A percentile compares a stretch with the other conserved stretches of the same genome.
Conservation (phyloP, 2,329 filamentous ascomycete genomes). For the Penicillium sp. region DNA sequence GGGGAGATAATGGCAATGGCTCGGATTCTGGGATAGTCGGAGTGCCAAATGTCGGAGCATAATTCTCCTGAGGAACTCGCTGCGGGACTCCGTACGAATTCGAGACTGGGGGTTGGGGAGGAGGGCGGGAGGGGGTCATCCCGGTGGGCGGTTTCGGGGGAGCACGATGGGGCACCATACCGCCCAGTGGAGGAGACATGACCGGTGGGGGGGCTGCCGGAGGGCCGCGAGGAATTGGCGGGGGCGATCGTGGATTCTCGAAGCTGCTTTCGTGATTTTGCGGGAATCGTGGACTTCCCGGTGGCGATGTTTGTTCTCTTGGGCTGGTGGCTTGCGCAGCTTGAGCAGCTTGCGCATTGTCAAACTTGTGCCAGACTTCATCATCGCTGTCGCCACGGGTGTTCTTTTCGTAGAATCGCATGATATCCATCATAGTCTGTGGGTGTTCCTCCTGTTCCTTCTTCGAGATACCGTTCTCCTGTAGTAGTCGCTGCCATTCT, state of each 20-base stretch:
- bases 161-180: conserved; percentile 74
- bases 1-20: conserved; percentile 65
- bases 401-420: conserved; percentile 96
- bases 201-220: conserved; percentile 55
- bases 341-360: conserved; percentile 62
- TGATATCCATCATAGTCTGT: conserved; percentile 91
- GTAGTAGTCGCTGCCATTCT: conserved; percentile 95
- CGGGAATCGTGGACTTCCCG: conserved; percentile 82
- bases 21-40: conserved; percentile 56
- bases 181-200: conserved; percentile 46
- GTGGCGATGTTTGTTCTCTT: conserved; percentile 58
- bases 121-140: conserved; percentile 43
- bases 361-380: conserved; percentile 93
- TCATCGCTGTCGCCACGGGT: conserved; percentile 78
- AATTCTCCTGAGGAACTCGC: conserved; percentile 57
- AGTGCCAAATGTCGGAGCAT: conserved; percentile 41
- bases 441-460: conserved; percentile 95
- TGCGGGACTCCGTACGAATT: conserved; percentile 48
- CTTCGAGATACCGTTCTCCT: conserved; percentile 93
- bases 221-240: conserved; percentile 69
- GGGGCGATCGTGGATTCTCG: conserved; percentile 91
- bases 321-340: conserved; percentile 56
- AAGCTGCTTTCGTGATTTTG: conserved; percentile 91
- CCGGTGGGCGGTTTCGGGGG: conserved; percentile 78
- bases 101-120: conserved; percentile 45